Evolutionary conservation across 345 rosid species (phyloP).

Genomic region (Euclidium syriacum): DNA sequence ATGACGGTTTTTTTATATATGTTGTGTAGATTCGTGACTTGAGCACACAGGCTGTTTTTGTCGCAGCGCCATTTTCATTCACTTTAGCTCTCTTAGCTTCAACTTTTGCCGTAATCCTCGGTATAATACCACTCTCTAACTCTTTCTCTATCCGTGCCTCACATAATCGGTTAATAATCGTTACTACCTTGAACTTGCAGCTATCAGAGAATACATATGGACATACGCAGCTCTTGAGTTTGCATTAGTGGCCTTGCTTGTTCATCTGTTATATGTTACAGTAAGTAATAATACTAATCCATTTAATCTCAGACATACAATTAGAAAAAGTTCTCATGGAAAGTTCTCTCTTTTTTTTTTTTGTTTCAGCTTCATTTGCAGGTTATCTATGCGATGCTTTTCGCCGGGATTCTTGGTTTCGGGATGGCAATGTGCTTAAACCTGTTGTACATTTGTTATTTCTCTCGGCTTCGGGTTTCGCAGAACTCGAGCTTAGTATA

Average conservation of each 20-base stretch:
- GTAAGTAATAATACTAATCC: conserved; percentile 42
- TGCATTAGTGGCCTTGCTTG: conserved; percentile 58
- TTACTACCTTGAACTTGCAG: conserved; percentile 39
- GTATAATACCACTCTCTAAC: conserved; percentile 30
- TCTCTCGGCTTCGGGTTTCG: conserved; percentile 39
- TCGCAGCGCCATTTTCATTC: conserved; percentile 86
- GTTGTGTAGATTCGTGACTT: conserved; percentile 55
- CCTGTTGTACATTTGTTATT: conserved; percentile 46
- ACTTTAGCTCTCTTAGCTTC: conserved; percentile 70
- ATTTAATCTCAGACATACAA: background rate
- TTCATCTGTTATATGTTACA: conserved; percentile 51
- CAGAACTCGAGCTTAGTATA: conserved; percentile 47
- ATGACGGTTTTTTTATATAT: background rate
- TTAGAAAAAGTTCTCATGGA: background rate
- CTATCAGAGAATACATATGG: conserved; percentile 82
- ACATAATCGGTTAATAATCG: background rate
- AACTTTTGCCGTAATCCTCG: conserved; percentile 59
- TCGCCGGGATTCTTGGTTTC: conserved; percentile 66
- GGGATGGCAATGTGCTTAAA: conserved; percentile 78
- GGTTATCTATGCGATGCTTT: conserved; percentile 54
- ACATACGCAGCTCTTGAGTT: conserved; percentile 89
- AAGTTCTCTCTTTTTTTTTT: background rate
- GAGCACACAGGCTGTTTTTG: conserved; percentile 56
- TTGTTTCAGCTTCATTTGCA: conserved; percentile 59
- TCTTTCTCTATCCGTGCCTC: background rate